phyloP scores from a whole-genome alignment of 2,329 filamentous ascomycete genomes.

The Akanthomyces uredinophilus region DNA sequence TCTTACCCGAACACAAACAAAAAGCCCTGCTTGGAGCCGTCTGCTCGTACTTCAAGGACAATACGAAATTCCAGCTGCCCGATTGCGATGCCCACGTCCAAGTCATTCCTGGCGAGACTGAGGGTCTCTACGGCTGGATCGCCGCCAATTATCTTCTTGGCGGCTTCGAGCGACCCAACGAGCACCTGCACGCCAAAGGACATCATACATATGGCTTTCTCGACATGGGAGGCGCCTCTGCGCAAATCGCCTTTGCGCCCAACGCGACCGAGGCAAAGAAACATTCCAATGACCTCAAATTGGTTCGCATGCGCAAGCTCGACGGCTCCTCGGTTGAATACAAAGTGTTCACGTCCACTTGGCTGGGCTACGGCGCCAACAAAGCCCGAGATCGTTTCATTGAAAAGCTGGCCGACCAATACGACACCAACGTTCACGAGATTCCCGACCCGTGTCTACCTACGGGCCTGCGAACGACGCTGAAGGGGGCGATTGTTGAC shows the following conservation, averaged over 20 bases:
- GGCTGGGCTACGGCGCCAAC: conserved; percentile 96
- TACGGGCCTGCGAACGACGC: conserved; percentile 64
- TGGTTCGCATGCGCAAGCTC: conserved; percentile 78
- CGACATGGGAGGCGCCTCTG: conserved; percentile 97
- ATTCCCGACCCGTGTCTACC: conserved; percentile 90
- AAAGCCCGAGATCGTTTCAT: conserved; percentile 83
- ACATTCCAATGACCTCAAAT: conserved; percentile 82
- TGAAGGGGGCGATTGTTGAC: conserved; percentile 58
- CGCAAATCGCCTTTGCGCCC: conserved; percentile 95
- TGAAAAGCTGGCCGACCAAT: conserved; percentile 65
- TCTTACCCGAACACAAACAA: conserved; percentile 71
- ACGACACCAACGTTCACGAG: conserved; percentile 55
- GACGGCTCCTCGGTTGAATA: conserved; percentile 76
- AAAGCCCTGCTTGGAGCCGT: conserved; percentile 68
- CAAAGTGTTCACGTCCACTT: conserved; percentile 89
- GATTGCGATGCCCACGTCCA: conserved; percentile 87
- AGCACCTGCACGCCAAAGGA: conserved; percentile 75
- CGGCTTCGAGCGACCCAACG: conserved; percentile 72
- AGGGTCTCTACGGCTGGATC: conserved; percentile 95
- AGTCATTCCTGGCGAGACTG: conserved; percentile 91
- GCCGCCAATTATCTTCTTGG: conserved; percentile 93
- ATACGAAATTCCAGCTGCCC: conserved; percentile 79
- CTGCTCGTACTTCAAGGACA: conserved; percentile 72
- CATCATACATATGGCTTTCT: conserved; percentile 96
- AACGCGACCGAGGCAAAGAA: conserved; percentile 86